Base-by-base conservation (phyloP, 139 green algal species). In the Microglena sp. region DNA sequence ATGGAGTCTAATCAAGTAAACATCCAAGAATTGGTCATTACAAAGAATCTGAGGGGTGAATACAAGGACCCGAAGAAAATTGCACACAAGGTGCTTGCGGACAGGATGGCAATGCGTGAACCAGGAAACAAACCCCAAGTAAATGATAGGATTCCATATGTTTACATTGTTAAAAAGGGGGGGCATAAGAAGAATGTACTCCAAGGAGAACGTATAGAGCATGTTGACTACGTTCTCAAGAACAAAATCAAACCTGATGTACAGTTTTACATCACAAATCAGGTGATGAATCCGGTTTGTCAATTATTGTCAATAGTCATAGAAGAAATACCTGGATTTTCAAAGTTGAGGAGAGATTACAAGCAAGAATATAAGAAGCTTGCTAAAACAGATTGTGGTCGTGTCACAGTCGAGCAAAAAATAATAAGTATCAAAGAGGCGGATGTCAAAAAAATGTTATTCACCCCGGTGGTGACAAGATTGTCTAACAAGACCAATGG, bases 31-130 rank as follows among this genome's bases (percentile, higher is more conserved):
- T 36, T 74, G 35, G 46, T 69, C 29, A 33, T 69, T 4, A 55
- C 62, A 27, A 74, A 74, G 54, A 43, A 21, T 6, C 46, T 74
- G 53, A 35, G 53, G 27, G 28, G 29, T 2, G 21, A 63, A 1
- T 74, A 74, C 68, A 69, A 65, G 36, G 60, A 74, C 53, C 68
- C 59, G 1, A 27, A 34, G 26, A 4, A 21, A 11, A 74, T 74
- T 24, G 60, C 68, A 2, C 68, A 74, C 53, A 45, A 67, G 33
- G 68, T 74, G 18, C 46, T 74, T 21, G 68, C 60, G 29, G 8
- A 69, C 18, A 34, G 68, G n/a, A 74, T 74, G 24, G 68, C 22
- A 1, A 32, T 29, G 27, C 50, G 68, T 2, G 68, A 74, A 6
- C 60, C 68, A 0, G 68, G 68, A 34, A 74, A 69, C 46, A 24